Base-by-base conservation (phyloP, 2,329 filamentous ascomycete genomes). In the Venturia effusa region DNA sequence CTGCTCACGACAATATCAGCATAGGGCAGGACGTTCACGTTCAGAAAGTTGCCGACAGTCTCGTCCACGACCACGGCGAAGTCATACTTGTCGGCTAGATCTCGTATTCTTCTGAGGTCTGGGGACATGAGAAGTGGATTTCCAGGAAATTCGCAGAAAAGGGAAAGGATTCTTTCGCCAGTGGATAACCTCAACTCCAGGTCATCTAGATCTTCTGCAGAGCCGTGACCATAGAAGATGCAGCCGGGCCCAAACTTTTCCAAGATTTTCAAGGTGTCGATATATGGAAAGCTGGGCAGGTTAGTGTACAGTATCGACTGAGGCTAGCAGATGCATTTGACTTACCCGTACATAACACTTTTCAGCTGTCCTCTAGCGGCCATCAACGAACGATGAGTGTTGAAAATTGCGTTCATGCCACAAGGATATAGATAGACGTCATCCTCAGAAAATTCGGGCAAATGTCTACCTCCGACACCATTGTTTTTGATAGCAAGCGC, bases 401-500 rank as follows among this genome's bases (percentile, higher is more conserved):
- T 91, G 78, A 91, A 99, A 55, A 99, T 97, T 61, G 93, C 86
- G 71, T 91, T 97, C 92, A 99, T 99, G 43, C 94, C 94, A 48
- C 84, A 88, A 0, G 93, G 90, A 68, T 89, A 93, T 0, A 99
- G 81, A 71, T 91, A 96, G 41, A 99, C 89, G 72, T 99, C 93
- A 27, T 90, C 84, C 72, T 96, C 91, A 1, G 84, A 85, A 61
- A 97, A 86, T 30, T 83, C 86, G 13, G 81, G 79, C 2, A 87
- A 78, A 32, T 77, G 70, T 57, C 76, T 70, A 24, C 70, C 76
- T 55, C 72, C 72, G 41, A 74, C 71, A 24, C 70, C 68, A 59
- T 74, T 71, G 17, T 79, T 77, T 27, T 83, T 77, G 27, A 80
- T 74, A n/a, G 81, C 77, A 34, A 86, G 74, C 7, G 83, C 82